These are phyloP conservation scores for Carex scoparia DNA, from an alignment of 176 grass and related monocot genomes.

Conservation along the genomic window DNA sequence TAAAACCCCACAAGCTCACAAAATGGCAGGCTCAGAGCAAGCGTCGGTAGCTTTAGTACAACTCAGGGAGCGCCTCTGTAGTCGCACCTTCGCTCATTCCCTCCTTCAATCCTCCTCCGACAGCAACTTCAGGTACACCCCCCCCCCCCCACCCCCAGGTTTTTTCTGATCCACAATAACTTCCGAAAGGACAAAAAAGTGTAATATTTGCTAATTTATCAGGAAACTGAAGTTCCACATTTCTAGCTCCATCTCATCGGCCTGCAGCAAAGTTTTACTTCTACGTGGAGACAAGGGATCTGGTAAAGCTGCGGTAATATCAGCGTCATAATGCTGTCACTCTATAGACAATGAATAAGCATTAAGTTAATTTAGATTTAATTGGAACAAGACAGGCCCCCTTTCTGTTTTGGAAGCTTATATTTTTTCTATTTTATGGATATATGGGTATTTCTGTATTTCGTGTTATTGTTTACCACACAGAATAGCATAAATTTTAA, in stretches of 20 bases:
- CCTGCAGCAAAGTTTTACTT: constrained; percentile 76
- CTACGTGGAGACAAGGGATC: constrained; percentile 65
- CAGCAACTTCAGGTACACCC: constrained; percentile 64
- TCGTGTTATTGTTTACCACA: not conserved
- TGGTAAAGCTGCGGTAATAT: constrained; percentile 61
- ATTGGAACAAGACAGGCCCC: not conserved
- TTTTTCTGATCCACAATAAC: not conserved
- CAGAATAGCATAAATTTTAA: not conserved
- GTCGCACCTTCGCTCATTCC: constrained; percentile 48
- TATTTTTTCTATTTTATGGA: not conserved
- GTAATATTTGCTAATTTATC: not conserved
- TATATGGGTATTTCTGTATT: not conserved
- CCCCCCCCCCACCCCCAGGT: not conserved
- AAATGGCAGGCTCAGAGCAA: constrained; percentile 38
- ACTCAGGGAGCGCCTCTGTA: constrained; percentile 54
- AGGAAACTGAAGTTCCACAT: constrained; percentile 83
- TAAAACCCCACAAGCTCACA: not conserved
- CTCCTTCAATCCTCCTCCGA: constrained; percentile 52
- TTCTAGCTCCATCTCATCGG: constrained; percentile 57
- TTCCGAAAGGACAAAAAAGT: not conserved
- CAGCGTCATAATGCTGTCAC: not conserved
- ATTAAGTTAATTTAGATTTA: not conserved
- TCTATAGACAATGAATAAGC: not conserved
- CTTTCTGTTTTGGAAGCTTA: not conserved
- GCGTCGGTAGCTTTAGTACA: constrained; percentile 42